Base-by-base conservation (phyloP, 768 basidiomycete genomes). In the Kwoniella dejecticola region DNA sequence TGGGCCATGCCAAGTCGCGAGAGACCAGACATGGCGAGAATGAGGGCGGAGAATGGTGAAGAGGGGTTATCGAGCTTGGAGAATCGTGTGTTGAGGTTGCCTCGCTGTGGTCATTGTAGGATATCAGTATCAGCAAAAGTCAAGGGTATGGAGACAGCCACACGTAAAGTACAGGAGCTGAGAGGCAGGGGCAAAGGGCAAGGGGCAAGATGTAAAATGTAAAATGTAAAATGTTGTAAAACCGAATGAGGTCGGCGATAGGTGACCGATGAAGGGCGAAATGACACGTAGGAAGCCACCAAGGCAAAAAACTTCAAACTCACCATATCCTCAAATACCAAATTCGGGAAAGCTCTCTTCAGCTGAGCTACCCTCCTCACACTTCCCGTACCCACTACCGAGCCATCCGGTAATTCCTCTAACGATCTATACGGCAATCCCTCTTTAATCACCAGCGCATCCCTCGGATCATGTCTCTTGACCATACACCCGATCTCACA, bases 301-400 rank as follows among this genome's bases (percentile, higher is more conserved):
- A 7, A 19, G 6, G 24, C 11, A 31, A 50, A 50, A 12, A 31
- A 31, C 4, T 21, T 24, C 6, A 21, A 60, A 85, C 92, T 80
- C 80, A 96, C 93, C 75, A 93, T 87, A 71, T 97, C 93, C 78
- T 87, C 80, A 77, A 96, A 96, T 55, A 84, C 82, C 54, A 99
- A 81, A 46, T 82, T 78, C 0, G 90, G 90, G 79, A 85, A 94
- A 56, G 82, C 84, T 67, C 89, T 83, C 79, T 87, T 87, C 63
- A 98, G 77, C 78, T 97, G 94, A 6, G 96, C 95, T 27, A 95
- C 87, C 61, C 96, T 81, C 52, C 96, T 84, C 30, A 99, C 91
- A 78, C 90, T 93, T 70, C 91, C 91, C 44, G 96, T 97, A 13
- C 96, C 96, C n/a, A 99, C 86, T 8, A 94, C 88, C 69, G 87